Percentiles rank a stretch among this genome's conserved stretches.
phyloP scores from a whole-genome alignment of 2,329 filamentous ascomycete genomes.

The Talaromyces sp. region DNA sequence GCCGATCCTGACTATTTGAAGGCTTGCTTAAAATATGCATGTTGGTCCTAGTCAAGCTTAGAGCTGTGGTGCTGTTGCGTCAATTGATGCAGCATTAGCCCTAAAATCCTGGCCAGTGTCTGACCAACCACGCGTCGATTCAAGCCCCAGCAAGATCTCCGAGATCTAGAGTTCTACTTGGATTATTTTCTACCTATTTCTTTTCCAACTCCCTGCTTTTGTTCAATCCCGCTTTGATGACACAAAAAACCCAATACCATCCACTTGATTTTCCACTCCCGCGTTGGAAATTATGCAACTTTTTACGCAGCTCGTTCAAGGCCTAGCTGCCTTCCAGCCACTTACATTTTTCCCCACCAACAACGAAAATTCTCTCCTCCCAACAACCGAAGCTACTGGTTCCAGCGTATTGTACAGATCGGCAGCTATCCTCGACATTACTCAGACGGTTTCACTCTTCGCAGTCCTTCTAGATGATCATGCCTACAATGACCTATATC shows the following conservation, averaged over 20 bases:
- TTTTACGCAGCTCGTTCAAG: neutral
- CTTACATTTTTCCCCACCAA: neutral
- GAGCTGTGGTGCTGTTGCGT: neutral
- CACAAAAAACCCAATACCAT: neutral
- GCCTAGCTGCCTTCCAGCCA: neutral
- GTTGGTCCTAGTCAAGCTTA: neutral
- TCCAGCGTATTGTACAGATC: neutral
- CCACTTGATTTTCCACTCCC: neutral
- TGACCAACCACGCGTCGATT: neutral
- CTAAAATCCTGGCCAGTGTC: neutral
- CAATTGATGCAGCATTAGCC: neutral
- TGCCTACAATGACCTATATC: neutral
- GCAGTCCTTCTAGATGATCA: neutral
- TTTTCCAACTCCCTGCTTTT: neutral
- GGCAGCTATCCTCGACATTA: neutral
- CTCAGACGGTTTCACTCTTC: neutral
- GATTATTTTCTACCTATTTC: neutral
- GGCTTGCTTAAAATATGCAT: neutral
- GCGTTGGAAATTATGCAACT: neutral
- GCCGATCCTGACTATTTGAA: neutral
- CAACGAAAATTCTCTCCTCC: neutral
- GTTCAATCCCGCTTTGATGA: neutral
- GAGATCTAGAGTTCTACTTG: neutral
- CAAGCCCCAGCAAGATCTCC: neutral
- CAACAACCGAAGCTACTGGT: neutral